These are phyloP conservation scores for Alternaria postmessia DNA, from an alignment of 2,329 filamentous ascomycete species.

Conservation along the genomic window DNA sequence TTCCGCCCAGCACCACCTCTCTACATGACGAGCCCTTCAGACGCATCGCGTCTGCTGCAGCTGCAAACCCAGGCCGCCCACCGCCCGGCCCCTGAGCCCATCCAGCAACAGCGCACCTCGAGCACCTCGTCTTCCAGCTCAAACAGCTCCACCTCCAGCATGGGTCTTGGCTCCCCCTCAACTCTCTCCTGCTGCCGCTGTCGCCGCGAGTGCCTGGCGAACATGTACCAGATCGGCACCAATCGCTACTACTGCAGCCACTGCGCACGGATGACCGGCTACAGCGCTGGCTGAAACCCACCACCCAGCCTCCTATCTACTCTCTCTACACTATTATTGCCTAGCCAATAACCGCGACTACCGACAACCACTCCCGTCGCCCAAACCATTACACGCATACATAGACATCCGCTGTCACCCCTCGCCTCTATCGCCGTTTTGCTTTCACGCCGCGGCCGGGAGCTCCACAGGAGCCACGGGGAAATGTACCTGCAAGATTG, in stretches of 20 bases:
- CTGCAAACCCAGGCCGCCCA: conserved; percentile 51
- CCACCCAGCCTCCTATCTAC: not conserved
- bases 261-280: conserved; percentile 52
- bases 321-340: not conserved
- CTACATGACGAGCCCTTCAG: conserved; percentile 33
- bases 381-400: not conserved
- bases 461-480: not conserved
- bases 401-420: conserved; percentile 8
- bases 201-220: conserved; percentile 39
- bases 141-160: conserved; percentile 22
- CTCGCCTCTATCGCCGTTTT: not conserved
- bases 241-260: conserved; percentile 54
- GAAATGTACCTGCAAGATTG: not conserved
- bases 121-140: conserved; percentile 20
- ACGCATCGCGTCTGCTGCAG: conserved; percentile 50
- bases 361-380: not conserved
- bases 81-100: conserved; percentile 38
- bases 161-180: conserved; percentile 23
- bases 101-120: conserved; percentile 30
- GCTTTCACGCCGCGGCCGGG: not conserved
- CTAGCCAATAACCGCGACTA: not conserved
- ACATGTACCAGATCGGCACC: conserved; percentile 50
- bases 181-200: conserved; percentile 47
- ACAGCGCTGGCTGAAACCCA: conserved; percentile 44
- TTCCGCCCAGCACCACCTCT: conserved; percentile 25